Conservation (phyloP, 106 monocot species). For the Dendrobium catenatum region DNA sequence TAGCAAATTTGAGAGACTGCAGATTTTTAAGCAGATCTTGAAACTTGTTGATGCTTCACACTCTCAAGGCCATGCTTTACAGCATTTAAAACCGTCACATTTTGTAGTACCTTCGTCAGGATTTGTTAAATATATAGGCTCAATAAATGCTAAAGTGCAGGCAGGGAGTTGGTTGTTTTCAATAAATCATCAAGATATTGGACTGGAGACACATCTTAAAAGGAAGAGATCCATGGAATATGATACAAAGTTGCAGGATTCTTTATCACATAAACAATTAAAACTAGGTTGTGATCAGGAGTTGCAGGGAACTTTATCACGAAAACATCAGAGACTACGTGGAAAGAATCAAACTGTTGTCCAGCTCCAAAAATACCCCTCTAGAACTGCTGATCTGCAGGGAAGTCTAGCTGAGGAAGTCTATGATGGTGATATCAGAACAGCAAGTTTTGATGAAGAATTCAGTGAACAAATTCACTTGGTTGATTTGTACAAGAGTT, state of each 20-base stretch:
- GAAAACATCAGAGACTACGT: slow-evolving; percentile 32
- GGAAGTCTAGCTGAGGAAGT: slow-evolving; percentile 15
- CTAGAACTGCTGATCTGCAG: slow-evolving; percentile 13
- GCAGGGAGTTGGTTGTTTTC: slow-evolving; percentile 8
- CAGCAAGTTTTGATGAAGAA: slow-evolving; percentile 14
- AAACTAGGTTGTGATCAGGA: slow-evolving; percentile 12
- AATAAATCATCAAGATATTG: slow-evolving; percentile 16
- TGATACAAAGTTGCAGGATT: slow-evolving; percentile 4
- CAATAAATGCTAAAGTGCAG: slow-evolving; percentile 22
- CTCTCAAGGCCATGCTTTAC: slow-evolving; percentile 43
- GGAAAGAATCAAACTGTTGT: slow-evolving; percentile 12
- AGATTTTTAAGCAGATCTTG: slow-evolving; percentile 73
- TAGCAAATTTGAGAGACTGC: slow-evolving; percentile 50
- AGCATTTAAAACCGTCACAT: slow-evolving; percentile 60
- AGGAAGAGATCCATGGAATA: slow-evolving; percentile 46
- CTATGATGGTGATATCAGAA: slow-evolving; percentile 11
- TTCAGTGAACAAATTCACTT: slow-evolving; percentile 7
- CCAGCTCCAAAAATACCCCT: slow-evolving; percentile 3
- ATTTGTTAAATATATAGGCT: slow-evolving; percentile 67
- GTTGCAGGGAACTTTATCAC: slow-evolving; percentile 1
- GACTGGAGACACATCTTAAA: slow-evolving; percentile 21
- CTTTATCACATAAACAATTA: slow-evolving; percentile 29
- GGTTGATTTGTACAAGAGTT: slow-evolving; percentile 9
- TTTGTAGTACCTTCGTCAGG: slow-evolving; percentile 41
- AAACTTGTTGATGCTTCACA: slow-evolving; percentile 71